A percentile compares a stretch with the other conserved stretches of the same genome.
Evolutionary conservation across 768 basidiomycete species (phyloP).

Genomic region (Suillus subaureus): DNA sequence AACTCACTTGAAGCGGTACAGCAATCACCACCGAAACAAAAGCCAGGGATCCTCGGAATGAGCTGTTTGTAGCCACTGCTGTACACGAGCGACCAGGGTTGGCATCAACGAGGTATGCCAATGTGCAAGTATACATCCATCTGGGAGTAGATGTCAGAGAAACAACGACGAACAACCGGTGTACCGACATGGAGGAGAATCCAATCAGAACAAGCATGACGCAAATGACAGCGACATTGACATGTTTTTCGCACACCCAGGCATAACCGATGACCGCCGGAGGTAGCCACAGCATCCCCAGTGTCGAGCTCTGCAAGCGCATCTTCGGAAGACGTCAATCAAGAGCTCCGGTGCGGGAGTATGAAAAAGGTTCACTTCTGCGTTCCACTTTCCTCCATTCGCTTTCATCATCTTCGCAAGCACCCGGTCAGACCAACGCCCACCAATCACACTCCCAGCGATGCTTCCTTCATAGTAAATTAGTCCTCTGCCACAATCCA

Average conservation of each 20-base stretch:
- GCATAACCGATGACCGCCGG: slow-evolving; percentile 67
- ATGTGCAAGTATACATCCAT: slow-evolving; percentile 64
- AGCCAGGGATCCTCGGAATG: slow-evolving; percentile 69
- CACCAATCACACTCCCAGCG: slow-evolving; percentile 58
- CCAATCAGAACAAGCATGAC: slow-evolving; percentile 73
- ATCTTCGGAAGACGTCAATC: slow-evolving; percentile 47
- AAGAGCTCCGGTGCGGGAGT: background rate
- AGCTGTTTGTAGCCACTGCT: slow-evolving; percentile 76
- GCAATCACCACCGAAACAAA: slow-evolving; percentile 76
- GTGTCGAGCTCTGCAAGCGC: slow-evolving; percentile 65
- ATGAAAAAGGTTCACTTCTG: slow-evolving; percentile 54
- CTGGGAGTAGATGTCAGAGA: slow-evolving; percentile 28
- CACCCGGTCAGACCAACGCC: slow-evolving; percentile 58
- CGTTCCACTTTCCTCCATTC: slow-evolving; percentile 52
- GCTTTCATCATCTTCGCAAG: slow-evolving; percentile 41
- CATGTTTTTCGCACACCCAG: slow-evolving; percentile 69
- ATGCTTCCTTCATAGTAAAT: slow-evolving; percentile 41
- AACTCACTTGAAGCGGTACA: slow-evolving; percentile 61
- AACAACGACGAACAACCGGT: background rate
- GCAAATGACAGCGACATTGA: slow-evolving; percentile 68
- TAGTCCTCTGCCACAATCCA: background rate
- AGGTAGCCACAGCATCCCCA: slow-evolving; percentile 58
- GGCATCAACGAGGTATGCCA: slow-evolving; percentile 89
- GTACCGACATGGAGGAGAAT: slow-evolving; percentile 69
- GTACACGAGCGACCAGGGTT: slow-evolving; percentile 79